A percentile compares a stretch with the other conserved stretches of the same genome.
Conservation (phyloP, 2,329 filamentous ascomycete species). For the Fusarium bulbicola region DNA sequence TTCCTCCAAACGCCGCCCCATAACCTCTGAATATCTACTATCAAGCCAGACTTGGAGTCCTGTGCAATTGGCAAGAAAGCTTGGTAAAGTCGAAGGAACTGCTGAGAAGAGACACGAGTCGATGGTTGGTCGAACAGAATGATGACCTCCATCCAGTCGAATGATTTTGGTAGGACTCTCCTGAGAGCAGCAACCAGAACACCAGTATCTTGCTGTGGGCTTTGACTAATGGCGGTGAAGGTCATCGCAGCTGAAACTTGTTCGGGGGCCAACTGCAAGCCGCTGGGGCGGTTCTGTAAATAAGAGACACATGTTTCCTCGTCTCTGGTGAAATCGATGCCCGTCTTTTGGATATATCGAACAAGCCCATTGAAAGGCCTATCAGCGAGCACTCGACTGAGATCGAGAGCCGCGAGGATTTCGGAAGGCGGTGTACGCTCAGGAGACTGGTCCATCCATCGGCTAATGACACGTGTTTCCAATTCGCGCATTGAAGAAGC, state of each 20-base stretch:
- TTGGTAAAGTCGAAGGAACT: conserved; percentile 84
- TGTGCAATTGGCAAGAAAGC: conserved; percentile 78
- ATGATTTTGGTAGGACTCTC: conserved; percentile 68
- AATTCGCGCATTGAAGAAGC: conserved; percentile 77
- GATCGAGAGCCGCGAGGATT: conserved; percentile 74
- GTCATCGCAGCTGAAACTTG: conserved; percentile 85
- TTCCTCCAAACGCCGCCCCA: conserved; percentile 94
- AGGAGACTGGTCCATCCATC: conserved; percentile 66
- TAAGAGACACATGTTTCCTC: conserved; percentile 71
- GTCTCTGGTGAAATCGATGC: conserved; percentile 78
- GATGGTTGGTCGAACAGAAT: conserved; percentile 82
- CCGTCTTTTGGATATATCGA: conserved; percentile 76
- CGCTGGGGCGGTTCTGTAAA: conserved; percentile 62
- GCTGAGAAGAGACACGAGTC: conserved; percentile 77
- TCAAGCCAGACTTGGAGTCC: conserved; percentile 59
- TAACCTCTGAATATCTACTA: conserved; percentile 78
- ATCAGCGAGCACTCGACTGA: conserved; percentile 72
- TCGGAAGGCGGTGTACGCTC: conserved; percentile 74
- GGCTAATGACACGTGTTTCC: conserved; percentile 70
- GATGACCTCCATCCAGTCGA: conserved; percentile 78
- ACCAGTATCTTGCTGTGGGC: conserved; percentile 60
- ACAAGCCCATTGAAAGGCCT: conserved; percentile 66
- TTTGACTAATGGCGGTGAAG: conserved; percentile 68
- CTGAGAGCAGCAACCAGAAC: conserved; percentile 70
- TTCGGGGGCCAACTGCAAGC: conserved; percentile 76